Base-by-base conservation (phyloP, 495 filamentous ascomycete genomes). In the Podospora sp. region DNA sequence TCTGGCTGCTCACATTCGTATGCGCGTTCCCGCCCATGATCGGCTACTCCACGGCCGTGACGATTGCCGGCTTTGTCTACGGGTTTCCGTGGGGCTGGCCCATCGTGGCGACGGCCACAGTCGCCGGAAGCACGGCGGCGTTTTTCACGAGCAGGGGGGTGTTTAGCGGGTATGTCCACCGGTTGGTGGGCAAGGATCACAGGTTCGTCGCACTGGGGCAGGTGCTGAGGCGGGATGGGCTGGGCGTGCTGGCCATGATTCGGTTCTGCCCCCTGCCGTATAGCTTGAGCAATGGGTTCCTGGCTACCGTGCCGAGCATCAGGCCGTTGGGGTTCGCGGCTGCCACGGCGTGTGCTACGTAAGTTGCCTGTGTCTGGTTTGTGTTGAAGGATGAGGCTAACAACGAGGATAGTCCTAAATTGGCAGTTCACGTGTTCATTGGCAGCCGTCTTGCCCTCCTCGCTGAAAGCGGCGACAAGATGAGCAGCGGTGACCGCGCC, bases 231-330 rank as follows among this genome's bases (percentile, higher is more conserved):
- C 89, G 92, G 71, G 95, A 99, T 74, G 96, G 95, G 0, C 75
- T 99, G 49, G 92, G 93, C 68, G 83, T 98, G 20, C 83, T 99
- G 33, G 88, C 90, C 70, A 97, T 97, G 91, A 96, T 99, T 65
- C 84, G 95, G 29, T 81, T 98, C 40, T 97, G 95, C 67, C 95
- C 95, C 24, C 77, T 98, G 66, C 95, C 95, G n/a, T 99, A 96
- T 75, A 94, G 91, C 24, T 81, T 97, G 65, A 93, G 91, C 71
- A 99, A 99, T 72, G 95, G 93, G 21, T 96, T 95, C 24, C 87
- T 99, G 27, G 92, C 92, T 21, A 97, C 94, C 1, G 93, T 99
- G 69, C 93, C 92, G 1, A 96, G 92, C 7, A 91, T 99, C 7
- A 83, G 88, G 58, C 89, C 90, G 18, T 77, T 85, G 75, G 85